These are phyloP conservation scores for Calonectria pseudoturangicola DNA, from an alignment of 2,329 filamentous ascomycete species.

Conservation along the genomic window DNA sequence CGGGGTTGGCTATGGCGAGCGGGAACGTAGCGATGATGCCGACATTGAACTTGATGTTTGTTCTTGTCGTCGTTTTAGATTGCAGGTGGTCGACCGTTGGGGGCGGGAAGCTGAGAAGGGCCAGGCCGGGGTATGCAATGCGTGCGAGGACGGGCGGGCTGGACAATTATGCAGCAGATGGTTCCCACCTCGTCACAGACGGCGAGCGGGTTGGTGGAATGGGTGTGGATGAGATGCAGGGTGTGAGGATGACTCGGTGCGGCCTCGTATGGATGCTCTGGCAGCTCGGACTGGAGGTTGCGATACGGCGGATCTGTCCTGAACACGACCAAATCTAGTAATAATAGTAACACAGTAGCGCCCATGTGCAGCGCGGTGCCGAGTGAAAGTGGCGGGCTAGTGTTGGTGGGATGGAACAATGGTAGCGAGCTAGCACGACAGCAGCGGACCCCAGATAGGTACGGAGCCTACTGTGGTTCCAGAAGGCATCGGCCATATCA, in stretches of 20 bases:
- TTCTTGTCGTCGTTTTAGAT: constrained; percentile 24
- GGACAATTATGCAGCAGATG: constrained; percentile 28
- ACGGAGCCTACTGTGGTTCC: constrained; percentile 20
- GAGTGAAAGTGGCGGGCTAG: constrained; percentile 20
- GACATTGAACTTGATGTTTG: constrained; percentile 2
- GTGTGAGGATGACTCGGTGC: constrained; percentile 16
- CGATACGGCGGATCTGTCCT: constrained; percentile 18
- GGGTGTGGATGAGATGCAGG: neutral
- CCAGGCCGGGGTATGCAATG: constrained; percentile 28
- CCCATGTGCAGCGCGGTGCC: constrained; percentile 17
- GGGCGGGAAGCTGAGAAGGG: constrained; percentile 16
- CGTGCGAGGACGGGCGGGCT: constrained; percentile 21
- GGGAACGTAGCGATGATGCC: constrained; percentile 17
- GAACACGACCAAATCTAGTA: constrained; percentile 19
- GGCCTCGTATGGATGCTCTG: constrained; percentile 13
- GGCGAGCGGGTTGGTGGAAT: constrained; percentile 4
- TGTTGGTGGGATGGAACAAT: constrained; percentile 25
- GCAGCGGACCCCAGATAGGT: constrained; percentile 1
- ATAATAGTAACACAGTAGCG: constrained; percentile 28
- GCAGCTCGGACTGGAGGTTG: constrained; percentile 10
- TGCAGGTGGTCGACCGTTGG: constrained; percentile 27
- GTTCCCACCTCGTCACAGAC: constrained; percentile 14
- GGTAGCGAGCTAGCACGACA: constrained; percentile 19
- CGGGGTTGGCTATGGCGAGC: constrained; percentile 1
- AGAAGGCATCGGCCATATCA: constrained; percentile 7